Base-by-base conservation (phyloP, 1,284 basidiomycete species). In the Tetrapyrgos nigripes region DNA sequence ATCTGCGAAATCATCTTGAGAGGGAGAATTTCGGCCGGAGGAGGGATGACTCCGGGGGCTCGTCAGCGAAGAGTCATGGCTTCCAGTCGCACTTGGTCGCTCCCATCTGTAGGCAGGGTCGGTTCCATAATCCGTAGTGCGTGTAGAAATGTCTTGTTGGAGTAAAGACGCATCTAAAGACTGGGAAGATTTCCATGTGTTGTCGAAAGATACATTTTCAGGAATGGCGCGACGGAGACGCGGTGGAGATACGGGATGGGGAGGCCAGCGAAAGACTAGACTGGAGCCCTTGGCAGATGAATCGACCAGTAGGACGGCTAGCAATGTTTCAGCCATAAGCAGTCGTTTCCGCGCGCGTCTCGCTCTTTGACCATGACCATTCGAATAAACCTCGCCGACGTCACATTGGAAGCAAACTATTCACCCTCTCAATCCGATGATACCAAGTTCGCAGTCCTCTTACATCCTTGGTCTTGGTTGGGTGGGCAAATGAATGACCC, bases 391-490 rank as follows among this genome's bases (percentile, higher is more conserved):
- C 37, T 40, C 37, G 13, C 37, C 37, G 19, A n/a, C 11, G 31
- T 52, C 23, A 47, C 26, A 1, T 35, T 58, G 37, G 31, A 53
- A 19, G 56, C 50, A 17, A 43, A 58, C 24, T 37, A 52, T 24
- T 44, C 53, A 3, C 62, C 63, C 27, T 49, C 62, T 45, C 37
- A 24, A 13, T 24, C 43, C 24, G 28, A 21, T 27, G 45, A 54
- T 11, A 48, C 31, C 23, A 85, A 82, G 59, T 69, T 88, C 5
- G 90, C 86, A 0, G 72, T 93, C 10, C 86, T 86, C 62, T 74
- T 91, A 14, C 91, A 93, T 66, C 91, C 91, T 11, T 93, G 90
- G 90, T 87, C 88, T 17, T 86, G 89, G 81, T 78, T 93, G 0
- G 91, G 91, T 4, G 91, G 91, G 4, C 78, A 74, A 55, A 90